These are phyloP conservation scores for Beta macrorhiza DNA, from an alignment of 179 eudicot species.

Conservation along the genomic window DNA sequence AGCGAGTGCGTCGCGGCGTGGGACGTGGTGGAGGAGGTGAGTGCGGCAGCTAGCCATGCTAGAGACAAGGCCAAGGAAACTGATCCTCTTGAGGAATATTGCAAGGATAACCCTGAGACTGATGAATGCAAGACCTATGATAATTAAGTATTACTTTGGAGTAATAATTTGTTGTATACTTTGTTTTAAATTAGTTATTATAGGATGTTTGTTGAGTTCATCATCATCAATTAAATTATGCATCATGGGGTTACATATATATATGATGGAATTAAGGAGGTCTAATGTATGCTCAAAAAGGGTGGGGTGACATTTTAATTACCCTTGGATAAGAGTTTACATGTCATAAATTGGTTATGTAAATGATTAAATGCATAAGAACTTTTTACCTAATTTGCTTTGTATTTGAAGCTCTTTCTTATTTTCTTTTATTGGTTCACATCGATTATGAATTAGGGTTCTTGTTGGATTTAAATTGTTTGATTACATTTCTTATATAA, in stretches of 20 bases:
- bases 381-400: background rate
- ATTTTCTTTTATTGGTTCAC: background rate
- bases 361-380: constrained; percentile 7
- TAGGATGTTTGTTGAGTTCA: background rate
- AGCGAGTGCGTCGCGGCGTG: constrained; percentile 95
- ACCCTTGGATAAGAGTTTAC: background rate
- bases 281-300: background rate
- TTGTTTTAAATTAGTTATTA: background rate
- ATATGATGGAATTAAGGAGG: background rate
- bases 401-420: background rate
- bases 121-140: constrained; percentile 98
- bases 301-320: background rate
- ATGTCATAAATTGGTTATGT: background rate
- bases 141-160: constrained; percentile 27
- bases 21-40: constrained; percentile 97
- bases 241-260: constrained; percentile 7
- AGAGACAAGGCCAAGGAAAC: constrained; percentile 65
- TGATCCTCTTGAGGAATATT: constrained; percentile 67
- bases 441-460: too few relatives aligned
- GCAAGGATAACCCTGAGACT: constrained; percentile 86
- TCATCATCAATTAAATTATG: background rate
- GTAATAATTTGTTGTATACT: constrained; percentile 15
- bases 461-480: too few relatives aligned
- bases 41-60: constrained; percentile 97
- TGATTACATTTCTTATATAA: too few relatives aligned